Percentiles rank a stretch among this genome's conserved stretches.
Conservation (phyloP, 257 asterid genomes). For the Petunia secreta region DNA sequence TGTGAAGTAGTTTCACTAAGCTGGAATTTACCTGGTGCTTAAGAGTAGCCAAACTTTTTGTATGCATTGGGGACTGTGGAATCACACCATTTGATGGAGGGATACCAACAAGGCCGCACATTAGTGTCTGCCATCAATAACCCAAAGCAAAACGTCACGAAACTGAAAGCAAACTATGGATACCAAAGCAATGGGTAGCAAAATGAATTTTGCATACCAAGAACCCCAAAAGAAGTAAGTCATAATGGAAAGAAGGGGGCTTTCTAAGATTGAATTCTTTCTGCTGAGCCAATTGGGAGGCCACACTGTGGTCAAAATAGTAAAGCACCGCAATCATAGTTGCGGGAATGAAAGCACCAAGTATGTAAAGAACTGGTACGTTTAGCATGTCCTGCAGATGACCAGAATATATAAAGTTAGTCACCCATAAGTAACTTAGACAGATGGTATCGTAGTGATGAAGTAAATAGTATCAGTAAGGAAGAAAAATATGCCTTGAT, state of each 20-base stretch:
- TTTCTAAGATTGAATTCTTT: slow-evolving; percentile 80
- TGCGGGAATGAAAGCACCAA: slow-evolving; percentile 88
- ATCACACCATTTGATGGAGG: slow-evolving; percentile 94
- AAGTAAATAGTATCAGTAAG: background rate
- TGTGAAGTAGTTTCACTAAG: background rate
- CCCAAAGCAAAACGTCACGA: background rate
- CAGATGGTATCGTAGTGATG: background rate
- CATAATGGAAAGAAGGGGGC: slow-evolving; percentile 87
- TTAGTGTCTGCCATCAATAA: slow-evolving; percentile 52
- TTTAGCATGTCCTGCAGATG: slow-evolving; percentile 73
- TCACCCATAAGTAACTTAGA: background rate
- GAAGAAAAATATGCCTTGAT: slow-evolving; percentile 55
- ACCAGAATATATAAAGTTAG: background rate
- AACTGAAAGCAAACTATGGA: background rate
- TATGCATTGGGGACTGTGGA: slow-evolving; percentile 97
- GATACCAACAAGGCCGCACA: slow-evolving; percentile 88
- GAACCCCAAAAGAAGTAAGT: slow-evolving; percentile 76
- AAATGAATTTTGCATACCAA: slow-evolving; percentile 50
- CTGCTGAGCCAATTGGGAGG: slow-evolving; percentile 92
- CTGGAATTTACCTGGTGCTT: slow-evolving; percentile 70
- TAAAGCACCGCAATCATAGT: slow-evolving; percentile 90
- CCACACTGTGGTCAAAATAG: slow-evolving; percentile 94
- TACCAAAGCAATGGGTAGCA: background rate
- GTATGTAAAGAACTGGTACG: slow-evolving; percentile 68
- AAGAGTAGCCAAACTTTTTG: slow-evolving; percentile 84